These are phyloP conservation scores for Nannochloropsis salina DNA, from an alignment of 108 stramenopile genomes.

Conservation along the genomic window DNA sequence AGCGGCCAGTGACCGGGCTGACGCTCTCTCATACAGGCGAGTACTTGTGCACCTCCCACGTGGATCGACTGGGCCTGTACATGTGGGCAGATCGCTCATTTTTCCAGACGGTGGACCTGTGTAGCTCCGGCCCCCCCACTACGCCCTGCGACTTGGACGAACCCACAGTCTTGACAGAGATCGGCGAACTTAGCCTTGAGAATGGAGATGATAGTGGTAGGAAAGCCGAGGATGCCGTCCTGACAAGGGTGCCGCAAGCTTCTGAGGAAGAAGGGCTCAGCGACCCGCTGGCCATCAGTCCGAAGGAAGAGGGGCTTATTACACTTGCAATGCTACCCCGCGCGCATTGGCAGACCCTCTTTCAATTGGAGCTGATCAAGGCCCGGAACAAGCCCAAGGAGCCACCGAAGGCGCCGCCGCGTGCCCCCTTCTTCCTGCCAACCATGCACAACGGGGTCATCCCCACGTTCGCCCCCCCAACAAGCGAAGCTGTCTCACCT, in stretches of 20 bases:
- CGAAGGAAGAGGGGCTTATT: slow-evolving; percentile 64
- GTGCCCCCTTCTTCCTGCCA: slow-evolving; percentile 93
- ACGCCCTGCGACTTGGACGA: background rate
- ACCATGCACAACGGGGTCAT: slow-evolving; percentile 54
- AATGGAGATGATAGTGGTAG: background rate
- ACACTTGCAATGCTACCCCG: slow-evolving; percentile 80
- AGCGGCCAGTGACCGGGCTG: slow-evolving; percentile 67
- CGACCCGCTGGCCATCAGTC: slow-evolving; percentile 32
- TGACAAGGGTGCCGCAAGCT: slow-evolving; percentile 21
- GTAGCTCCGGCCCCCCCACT: background rate
- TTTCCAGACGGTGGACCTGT: slow-evolving; percentile 28
- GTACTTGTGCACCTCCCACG: slow-evolving; percentile 84
- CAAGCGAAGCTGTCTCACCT: background rate
- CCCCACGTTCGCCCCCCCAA: background rate
- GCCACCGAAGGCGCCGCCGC: slow-evolving; percentile 75
- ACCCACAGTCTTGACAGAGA: background rate
- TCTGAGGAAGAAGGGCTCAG: slow-evolving; percentile 35
- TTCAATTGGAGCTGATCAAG: slow-evolving; percentile 88
- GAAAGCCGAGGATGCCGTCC: slow-evolving; percentile 27
- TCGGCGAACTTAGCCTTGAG: background rate
- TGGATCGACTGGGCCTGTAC: slow-evolving; percentile 68
- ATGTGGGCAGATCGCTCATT: slow-evolving; percentile 78
- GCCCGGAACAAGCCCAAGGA: slow-evolving; percentile 85
- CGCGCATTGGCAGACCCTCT: slow-evolving; percentile 91
- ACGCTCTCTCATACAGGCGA: slow-evolving; percentile 89